Evolutionary conservation across 2,329 filamentous ascomycete species (phyloP), one percentile per base, ranked within the genome.

Genomic region (Tolypocladium cylindrosporum): DNA sequence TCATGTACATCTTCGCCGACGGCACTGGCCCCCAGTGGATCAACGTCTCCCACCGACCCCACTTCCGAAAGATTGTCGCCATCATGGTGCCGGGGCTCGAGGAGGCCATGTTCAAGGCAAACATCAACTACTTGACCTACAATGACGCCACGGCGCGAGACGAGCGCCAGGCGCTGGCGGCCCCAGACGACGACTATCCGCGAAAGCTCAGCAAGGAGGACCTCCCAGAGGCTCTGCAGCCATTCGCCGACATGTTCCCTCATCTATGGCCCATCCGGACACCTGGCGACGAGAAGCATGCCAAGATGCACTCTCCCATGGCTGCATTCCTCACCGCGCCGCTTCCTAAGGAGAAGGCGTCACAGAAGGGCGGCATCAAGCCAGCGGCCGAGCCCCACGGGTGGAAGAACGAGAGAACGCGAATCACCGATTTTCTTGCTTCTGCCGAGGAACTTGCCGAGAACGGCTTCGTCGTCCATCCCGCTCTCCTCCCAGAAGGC

Each of bases 31-130:
- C 86, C 16, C 82, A 86, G 64, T 89, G 86, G 83, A 77, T 88
- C 51, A 78, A 80, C 51, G 79, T 88, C 54, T 77, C 77, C 59
- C 80, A 88, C 65, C 79, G 86, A 52, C 80, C 82, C 7, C 78
- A 85, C 59, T 85, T 89, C 65, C 77, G 84, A 62, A 95, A 94
- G 74, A 88, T 95, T 37, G 92, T 97, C 37, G 83, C 90, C 45
- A 76, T 99, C 63, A 93, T 97, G 89, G 86, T 97, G 13, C 94
- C 94, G 13, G 94, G 94, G 0, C 75, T 99, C 31, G 93, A 97
- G 69, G 83, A 90, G 66, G 88, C 85, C 61, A 94, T 97, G 89
- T 96, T 97, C 74, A 84, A 88, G 70, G 79, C 83, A 14, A 68
- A 73, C 42, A 77, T 80, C 42, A 74, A 84, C 62, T 79, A 79